Evolutionary conservation across 257 asterid species (phyloP).

Genomic region (Plectranthus barbatus): DNA sequence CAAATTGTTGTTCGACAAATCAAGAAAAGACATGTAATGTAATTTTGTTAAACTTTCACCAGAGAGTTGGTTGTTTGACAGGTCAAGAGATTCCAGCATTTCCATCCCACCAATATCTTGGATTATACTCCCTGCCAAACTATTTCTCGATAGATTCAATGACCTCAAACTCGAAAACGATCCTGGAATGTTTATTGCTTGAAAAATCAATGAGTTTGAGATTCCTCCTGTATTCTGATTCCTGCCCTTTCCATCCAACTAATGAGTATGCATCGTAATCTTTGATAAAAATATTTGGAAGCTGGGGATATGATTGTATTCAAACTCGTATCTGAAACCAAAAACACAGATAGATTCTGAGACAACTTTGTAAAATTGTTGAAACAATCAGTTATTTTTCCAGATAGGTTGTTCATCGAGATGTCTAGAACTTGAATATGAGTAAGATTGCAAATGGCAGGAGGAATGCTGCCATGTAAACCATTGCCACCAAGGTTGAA

Average conservation of each 20-base stretch:
- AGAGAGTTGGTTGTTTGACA: slow-evolving; percentile 6
- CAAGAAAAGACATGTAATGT: too few relatives aligned
- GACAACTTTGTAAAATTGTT: slow-evolving; percentile 11
- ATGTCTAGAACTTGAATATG: slow-evolving; percentile 24
- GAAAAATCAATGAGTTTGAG: slow-evolving; percentile 27
- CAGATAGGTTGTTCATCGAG: slow-evolving; percentile 14
- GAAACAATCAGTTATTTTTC: slow-evolving; percentile 14
- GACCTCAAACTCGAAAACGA: slow-evolving; percentile 16
- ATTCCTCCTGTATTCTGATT: too few relatives aligned
- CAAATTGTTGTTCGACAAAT: not conserved
- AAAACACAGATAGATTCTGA: not conserved
- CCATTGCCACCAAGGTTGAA: slow-evolving; percentile 8
- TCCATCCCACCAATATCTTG: slow-evolving; percentile 14
- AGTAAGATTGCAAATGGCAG: slow-evolving; percentile 7
- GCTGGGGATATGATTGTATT: too few relatives aligned
- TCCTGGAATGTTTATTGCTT: slow-evolving; percentile 11
- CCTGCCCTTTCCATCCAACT: too few relatives aligned
- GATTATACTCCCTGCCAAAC: slow-evolving; percentile 16
- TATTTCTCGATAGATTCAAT: slow-evolving; percentile 28
- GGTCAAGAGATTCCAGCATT: slow-evolving; percentile 24
- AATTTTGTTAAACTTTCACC: too few relatives aligned
- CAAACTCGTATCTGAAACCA: too few relatives aligned
- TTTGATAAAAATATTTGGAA: too few relatives aligned
- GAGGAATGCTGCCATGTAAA: slow-evolving; percentile 20
- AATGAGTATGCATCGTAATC: too few relatives aligned